Conservation (phyloP, 2,329 filamentous ascomycete species). For the Xylaria sp. region DNA sequence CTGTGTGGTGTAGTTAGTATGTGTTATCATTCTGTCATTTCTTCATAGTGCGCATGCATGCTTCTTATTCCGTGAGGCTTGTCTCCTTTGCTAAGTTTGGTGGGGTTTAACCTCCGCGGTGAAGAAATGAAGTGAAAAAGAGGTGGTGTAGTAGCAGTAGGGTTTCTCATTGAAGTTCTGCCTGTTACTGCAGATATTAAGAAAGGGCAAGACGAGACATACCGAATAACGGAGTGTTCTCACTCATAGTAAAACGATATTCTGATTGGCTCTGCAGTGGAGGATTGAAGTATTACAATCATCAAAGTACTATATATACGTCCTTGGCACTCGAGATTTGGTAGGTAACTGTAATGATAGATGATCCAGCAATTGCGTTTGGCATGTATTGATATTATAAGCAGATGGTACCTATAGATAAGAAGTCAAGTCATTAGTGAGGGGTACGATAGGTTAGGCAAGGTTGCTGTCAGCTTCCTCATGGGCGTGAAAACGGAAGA, state of each 20-base stretch:
- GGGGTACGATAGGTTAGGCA: not conserved
- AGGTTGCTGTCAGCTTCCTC: not conserved
- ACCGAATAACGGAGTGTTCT: constrained; percentile 43
- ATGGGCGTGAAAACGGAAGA: too few species aligned
- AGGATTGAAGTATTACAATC: not conserved
- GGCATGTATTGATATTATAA: too few species aligned
- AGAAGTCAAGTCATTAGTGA: not conserved
- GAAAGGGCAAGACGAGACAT: constrained; percentile 37
- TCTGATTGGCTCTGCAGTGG: not conserved
- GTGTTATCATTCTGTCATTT: too few species aligned
- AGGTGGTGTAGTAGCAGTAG: too few species aligned
- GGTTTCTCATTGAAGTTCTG: too few species aligned
- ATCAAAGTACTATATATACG: not conserved
- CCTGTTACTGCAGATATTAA: too few species aligned
- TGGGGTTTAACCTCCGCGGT: not conserved
- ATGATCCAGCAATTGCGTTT: too few species aligned
- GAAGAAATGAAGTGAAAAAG: too few species aligned
- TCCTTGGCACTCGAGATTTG: not conserved
- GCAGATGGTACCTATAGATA: too few species aligned
- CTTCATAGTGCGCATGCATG: not conserved
- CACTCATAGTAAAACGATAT: constrained; percentile 36
- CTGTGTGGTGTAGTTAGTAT: not conserved
- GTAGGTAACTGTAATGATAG: not conserved
- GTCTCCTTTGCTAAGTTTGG: too few species aligned
- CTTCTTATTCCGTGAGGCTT: not conserved